Evolutionary conservation across 2,329 filamentous ascomycete species (phyloP).

Genomic region (Coniochaeta sp.): DNA sequence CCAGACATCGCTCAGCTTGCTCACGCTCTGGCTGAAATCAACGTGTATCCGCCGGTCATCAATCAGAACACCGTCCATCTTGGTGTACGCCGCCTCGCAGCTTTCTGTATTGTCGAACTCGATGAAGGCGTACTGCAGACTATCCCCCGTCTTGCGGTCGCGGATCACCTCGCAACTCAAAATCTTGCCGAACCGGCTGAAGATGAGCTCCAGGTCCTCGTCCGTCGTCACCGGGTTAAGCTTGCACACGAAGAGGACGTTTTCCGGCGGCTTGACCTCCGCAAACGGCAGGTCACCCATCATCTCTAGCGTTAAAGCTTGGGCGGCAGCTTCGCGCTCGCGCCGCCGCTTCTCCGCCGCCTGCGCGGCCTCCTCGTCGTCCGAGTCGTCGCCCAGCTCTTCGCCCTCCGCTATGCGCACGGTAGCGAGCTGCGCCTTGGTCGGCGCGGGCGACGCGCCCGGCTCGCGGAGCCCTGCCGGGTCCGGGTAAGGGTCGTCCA

Average conservation of each 20-base stretch:
- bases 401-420: conserved; percentile 82
- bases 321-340: conserved; percentile 85
- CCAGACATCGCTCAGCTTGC: conserved; percentile 85
- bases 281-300: conserved; percentile 96
- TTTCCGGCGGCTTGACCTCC: conserved; percentile 94
- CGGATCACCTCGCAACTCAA: conserved; percentile 93
- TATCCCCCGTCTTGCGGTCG: conserved; percentile 89
- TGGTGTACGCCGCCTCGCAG: conserved; percentile 94
- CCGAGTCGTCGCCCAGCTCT: conserved; percentile 64
- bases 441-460: conserved; percentile 71
- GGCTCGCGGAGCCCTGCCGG: conserved; percentile 71
- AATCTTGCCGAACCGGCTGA: conserved; percentile 93
- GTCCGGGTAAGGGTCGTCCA: conserved; percentile 90
- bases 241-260: conserved; percentile 97
- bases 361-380: conserved; percentile 61
- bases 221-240: conserved; percentile 94
- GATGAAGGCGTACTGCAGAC: conserved; percentile 94
- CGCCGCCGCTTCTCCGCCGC: conserved; percentile 72
- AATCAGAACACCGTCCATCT: conserved; percentile 96
- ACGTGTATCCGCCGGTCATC: conserved; percentile 97
- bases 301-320: conserved; percentile 93
- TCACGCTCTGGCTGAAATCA: conserved; percentile 94
- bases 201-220: conserved; percentile 90
- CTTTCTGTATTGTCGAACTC: conserved; percentile 90
- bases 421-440: conserved; percentile 79